Evolutionary conservation across 163 green algal genomes (phyloP), one percentile per base, ranked within the genome.

Genomic region (Chlorella variabilis): DNA sequence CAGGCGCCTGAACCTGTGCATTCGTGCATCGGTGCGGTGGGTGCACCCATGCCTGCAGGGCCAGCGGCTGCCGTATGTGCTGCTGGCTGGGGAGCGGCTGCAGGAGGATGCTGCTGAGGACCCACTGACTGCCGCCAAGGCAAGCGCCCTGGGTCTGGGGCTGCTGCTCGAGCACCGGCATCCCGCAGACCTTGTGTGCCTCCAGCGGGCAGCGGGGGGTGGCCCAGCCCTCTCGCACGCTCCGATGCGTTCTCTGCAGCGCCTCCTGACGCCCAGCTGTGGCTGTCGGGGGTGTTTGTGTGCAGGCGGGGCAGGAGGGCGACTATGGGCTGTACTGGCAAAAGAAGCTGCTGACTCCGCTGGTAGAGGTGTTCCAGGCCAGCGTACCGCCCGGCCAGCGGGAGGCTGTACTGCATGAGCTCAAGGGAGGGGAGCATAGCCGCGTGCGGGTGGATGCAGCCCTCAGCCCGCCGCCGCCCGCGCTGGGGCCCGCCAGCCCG

Each of bases 101-200:
- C 78, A 96, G 88, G 89, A 97, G 38, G 89, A 97, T 23, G 90
- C 89, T 0, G 93, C 92, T 1, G 93, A 97, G 78, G 92, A 97
- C 77, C 94, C 94, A 3, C 48, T 95, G 70, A 70, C 80, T 0
- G 94, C 91, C 8, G 81, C 84, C 0, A 84, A 90, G 81, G 65
- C 67, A 0, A 81, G 85, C 33, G 23, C 85, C 38, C 65, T 66
- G 21, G 62, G n/a, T n/a, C n/a, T n/a, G n/a, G n/a, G n/a, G n/a
- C n/a, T n/a, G n/a, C n/a, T n/a, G n/a, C n/a, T n/a, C n/a, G n/a
- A n/a, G n/a, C n/a, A n/a, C n/a, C n/a, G n/a, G n/a, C n/a, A n/a
- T n/a, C n/a, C n/a, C n/a, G n/a, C n/a, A n/a, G n/a, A n/a, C n/a
- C n/a, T n/a, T n/a, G n/a, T n/a, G n/a, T n/a, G n/a, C n/a, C n/a